These are phyloP conservation scores for Sarocladiaceae sp. DNA, from an alignment of 2,329 filamentous ascomycete species.

Conservation along the genomic window DNA sequence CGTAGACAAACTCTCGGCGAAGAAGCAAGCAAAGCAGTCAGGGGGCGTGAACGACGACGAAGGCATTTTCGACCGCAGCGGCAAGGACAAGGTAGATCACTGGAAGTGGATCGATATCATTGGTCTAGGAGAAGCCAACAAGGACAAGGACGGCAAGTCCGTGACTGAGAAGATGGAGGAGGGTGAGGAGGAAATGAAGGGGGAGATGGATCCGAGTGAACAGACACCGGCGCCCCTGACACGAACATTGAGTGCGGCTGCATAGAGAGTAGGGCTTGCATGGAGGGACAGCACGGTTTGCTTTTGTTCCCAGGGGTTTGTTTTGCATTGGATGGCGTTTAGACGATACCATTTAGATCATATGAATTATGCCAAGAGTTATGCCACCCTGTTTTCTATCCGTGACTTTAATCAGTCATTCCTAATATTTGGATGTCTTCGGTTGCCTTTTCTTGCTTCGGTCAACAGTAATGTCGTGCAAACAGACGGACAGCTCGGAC, in stretches of 20 bases:
- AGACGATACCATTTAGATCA: neutral
- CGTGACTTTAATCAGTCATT: no score
- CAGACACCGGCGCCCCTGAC: neutral
- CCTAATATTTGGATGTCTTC: no score
- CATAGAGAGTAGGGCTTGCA: neutral
- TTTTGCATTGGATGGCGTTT: conserved; percentile 5
- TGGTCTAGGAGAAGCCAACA: conserved; percentile 36
- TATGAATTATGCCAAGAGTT: neutral
- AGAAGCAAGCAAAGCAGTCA: conserved; percentile 17
- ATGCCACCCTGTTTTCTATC: no score
- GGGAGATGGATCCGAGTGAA: conserved; percentile 24
- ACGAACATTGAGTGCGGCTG: conserved; percentile 10
- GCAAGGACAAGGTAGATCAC: conserved; percentile 32
- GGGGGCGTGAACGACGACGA: conserved; percentile 43
- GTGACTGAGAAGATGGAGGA: conserved; percentile 28
- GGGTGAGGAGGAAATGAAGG: conserved; percentile 29
- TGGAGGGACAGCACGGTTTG: neutral
- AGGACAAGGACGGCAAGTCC: conserved; percentile 23
- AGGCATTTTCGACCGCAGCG: conserved; percentile 45
- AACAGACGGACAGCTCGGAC: no score
- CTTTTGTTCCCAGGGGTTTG: neutral
- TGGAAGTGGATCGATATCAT: conserved; percentile 53
- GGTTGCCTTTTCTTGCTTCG: no score
- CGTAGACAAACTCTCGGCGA: conserved; percentile 29
- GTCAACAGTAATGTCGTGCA: no score